Conservation (phyloP, 1,284 basidiomycete genomes). For the Tilletia indica region DNA sequence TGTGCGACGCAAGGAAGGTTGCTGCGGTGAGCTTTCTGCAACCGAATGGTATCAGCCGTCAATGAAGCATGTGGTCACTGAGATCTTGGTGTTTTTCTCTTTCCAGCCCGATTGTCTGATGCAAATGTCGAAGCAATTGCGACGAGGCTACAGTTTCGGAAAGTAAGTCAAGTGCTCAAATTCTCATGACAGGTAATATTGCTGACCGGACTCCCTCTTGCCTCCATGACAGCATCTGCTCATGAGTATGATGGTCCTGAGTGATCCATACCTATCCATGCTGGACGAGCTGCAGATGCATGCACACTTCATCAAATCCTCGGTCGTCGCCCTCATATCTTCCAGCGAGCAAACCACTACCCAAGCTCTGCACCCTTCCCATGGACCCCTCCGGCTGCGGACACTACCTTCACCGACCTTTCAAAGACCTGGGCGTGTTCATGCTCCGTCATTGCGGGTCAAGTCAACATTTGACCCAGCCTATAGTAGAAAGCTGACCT, state of each 20-base stretch:
- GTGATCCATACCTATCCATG: neutral
- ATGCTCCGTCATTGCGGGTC: constrained; percentile 61
- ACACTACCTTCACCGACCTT: neutral
- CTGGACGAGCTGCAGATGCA: constrained; percentile 30
- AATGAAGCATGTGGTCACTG: too few species aligned
- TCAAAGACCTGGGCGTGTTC: constrained; percentile 15
- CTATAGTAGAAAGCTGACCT: constrained; percentile 69
- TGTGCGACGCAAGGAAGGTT: constrained; percentile 58
- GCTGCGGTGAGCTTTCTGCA: constrained; percentile 47
- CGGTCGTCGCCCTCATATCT: neutral
- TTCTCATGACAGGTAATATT: neutral
- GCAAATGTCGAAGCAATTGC: constrained; percentile 23
- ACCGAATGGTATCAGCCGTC: neutral
- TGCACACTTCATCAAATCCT: constrained; percentile 13
- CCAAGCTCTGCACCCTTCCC: too few species aligned
- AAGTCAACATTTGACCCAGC: constrained; percentile 68
- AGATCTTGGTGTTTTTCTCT: neutral
- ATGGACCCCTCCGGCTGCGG: too few species aligned
- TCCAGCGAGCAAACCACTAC: too few species aligned
- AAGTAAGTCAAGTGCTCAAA: constrained; percentile 12
- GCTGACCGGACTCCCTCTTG: neutral
- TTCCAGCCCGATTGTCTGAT: neutral
- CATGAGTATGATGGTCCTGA: constrained; percentile 4
- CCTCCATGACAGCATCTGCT: neutral
- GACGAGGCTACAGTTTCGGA: constrained; percentile 29